Evolutionary conservation across 768 basidiomycete genomes (phyloP), one percentile per base, ranked within the genome.

Genomic region (Mycena rosella): DNA sequence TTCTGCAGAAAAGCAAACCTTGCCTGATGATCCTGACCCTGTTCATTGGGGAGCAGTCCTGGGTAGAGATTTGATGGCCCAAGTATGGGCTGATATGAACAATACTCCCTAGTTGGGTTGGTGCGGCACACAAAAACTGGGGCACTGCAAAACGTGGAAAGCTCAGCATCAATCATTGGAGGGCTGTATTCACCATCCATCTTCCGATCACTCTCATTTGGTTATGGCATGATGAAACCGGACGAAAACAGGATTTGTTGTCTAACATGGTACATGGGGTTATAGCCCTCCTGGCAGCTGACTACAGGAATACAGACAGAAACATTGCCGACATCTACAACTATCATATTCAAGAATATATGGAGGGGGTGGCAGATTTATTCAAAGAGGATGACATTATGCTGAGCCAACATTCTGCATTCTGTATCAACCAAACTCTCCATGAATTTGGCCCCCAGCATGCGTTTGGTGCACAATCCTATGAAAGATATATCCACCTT

Each of bases 131-230:
- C 27, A 24, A 69, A 27, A 60, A 72, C 54, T 69, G 67, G 75
- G 69, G 77, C 7, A 73, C 73, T 45, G 22, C 60, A 29, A 11
- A 74, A 55, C 57, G 72, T 2, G 78, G 78, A 18, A 79, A 79
- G 44, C 74, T 79, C 7, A 75, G 70, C 24, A 80, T 80, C 0
- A 76, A 82, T 47, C 0, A n/a, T n/a, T n/a, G n/a, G n/a, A n/a
- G n/a, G n/a, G n/a, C n/a, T n/a, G n/a, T n/a, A n/a, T n/a, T n/a
- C n/a, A n/a, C n/a, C n/a, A n/a, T n/a, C n/a, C n/a, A n/a, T n/a
- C n/a, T n/a, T n/a, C n/a, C n/a, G n/a, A 74, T 83, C 40, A 80
- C 79, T 2, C 70, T 84, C 4, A 75, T 80, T 18, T 73, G 79
- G 10, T 65, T 81, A 0, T 84, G 82, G 82, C 73, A 74, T 0